Percentiles rank a stretch among this genome's conserved stretches.
These are phyloP conservation scores for Chara braunii DNA, from an alignment of 139 green algal genomes.

Conservation along the genomic window DNA sequence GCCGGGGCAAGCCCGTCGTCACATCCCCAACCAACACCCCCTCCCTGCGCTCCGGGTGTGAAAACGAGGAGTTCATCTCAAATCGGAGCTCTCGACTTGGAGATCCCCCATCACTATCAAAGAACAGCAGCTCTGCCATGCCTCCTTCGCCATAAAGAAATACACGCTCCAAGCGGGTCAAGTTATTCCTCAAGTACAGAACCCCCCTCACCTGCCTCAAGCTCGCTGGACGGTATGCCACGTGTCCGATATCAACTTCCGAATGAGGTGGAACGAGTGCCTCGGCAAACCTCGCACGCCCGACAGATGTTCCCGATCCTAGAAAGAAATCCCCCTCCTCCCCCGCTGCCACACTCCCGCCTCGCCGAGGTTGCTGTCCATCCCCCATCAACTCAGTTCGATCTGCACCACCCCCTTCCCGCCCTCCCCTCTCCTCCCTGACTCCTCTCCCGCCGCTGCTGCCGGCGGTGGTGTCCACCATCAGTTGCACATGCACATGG, in stretches of 20 bases:
- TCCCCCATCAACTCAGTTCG: too few relatives aligned
- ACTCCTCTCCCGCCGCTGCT: too few relatives aligned
- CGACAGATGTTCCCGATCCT: too few relatives aligned
- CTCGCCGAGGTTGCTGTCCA: too few relatives aligned
- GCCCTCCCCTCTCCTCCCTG: too few relatives aligned
- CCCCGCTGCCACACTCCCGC: too few relatives aligned
- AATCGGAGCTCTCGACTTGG: neutral
- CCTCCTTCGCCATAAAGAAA: constrained; percentile 10
- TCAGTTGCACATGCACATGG: too few relatives aligned
- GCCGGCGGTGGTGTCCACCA: too few relatives aligned
- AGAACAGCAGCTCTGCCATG: constrained; percentile 13
- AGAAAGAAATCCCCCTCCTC: too few relatives aligned
- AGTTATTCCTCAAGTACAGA: constrained; percentile 19
- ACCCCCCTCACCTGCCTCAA: neutral
- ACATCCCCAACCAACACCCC: neutral
- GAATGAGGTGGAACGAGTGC: constrained; percentile 4
- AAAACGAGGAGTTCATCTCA: neutral
- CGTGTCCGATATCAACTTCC: constrained; percentile 6
- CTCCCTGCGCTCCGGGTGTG: neutral
- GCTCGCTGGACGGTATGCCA: neutral
- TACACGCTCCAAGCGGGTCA: constrained; percentile 4
- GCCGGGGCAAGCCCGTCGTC: too few relatives aligned
- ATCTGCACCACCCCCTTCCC: too few relatives aligned
- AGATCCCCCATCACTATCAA: neutral
- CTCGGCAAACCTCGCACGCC: too few relatives aligned